A percentile compares a stretch with the other conserved stretches of the same genome.
These are phyloP conservation scores for Stagonosporopsis cucurbitacearum DNA, from an alignment of 2,329 filamentous ascomycete species.

Conservation along the genomic window DNA sequence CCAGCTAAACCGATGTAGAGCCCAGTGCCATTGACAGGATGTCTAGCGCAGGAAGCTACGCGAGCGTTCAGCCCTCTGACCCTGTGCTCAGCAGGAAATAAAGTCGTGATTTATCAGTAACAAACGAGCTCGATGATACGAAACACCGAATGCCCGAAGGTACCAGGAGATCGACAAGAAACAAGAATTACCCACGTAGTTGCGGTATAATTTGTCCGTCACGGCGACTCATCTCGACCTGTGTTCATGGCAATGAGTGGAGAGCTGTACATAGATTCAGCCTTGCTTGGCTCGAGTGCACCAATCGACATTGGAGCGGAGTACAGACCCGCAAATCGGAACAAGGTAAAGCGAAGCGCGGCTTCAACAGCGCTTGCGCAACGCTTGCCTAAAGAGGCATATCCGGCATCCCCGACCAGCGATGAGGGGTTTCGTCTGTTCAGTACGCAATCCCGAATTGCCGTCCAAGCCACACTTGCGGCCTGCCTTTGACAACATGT, in stretches of 20 bases:
- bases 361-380: slow-evolving; percentile 16
- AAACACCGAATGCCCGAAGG: background rate
- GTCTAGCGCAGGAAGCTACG: slow-evolving; percentile 13
- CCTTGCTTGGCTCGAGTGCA: slow-evolving; percentile 15
- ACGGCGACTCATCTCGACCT: background rate
- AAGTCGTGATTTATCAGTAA: background rate
- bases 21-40: slow-evolving; percentile 5
- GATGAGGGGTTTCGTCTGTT: slow-evolving; percentile 14
- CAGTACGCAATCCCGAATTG: slow-evolving; percentile 21
- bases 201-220: slow-evolving; percentile 3
- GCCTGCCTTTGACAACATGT: slow-evolving; percentile 9
- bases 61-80: slow-evolving; percentile 1
- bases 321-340: slow-evolving; percentile 13
- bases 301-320: slow-evolving; percentile 12
- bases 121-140: background rate
- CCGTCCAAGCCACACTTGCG: slow-evolving; percentile 5
- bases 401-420: slow-evolving; percentile 14
- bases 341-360: slow-evolving; percentile 10
- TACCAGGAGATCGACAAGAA: background rate
- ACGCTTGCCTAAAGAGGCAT: slow-evolving; percentile 21
- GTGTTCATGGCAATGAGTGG: slow-evolving; percentile 4
- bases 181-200: background rate
- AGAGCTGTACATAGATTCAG: slow-evolving; percentile 12
- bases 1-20: slow-evolving; percentile 6
- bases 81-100: background rate